Percentiles rank a stretch among this genome's conserved stretches.
These are phyloP conservation scores for Pistacia vera DNA, from an alignment of 345 rosid genomes.

Conservation along the genomic window DNA sequence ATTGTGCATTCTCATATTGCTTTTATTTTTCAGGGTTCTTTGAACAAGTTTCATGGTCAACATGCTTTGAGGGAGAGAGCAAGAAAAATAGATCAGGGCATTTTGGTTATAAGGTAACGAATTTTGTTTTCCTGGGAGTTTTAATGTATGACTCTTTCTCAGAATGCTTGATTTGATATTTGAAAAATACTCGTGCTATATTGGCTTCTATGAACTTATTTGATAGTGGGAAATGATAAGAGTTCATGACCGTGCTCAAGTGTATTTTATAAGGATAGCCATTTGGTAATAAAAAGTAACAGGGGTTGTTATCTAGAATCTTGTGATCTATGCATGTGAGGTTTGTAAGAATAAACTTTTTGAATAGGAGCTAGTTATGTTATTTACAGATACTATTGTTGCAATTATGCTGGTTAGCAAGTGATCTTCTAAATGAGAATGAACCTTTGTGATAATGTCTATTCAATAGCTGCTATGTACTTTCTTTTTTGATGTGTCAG, in stretches of 20 bases:
- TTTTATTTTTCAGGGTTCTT: constrained; percentile 57
- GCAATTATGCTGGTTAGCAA: background rate
- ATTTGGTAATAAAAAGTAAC: background rate
- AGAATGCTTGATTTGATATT: background rate
- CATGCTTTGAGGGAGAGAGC: constrained; percentile 98
- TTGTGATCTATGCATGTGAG: background rate
- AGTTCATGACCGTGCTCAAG: background rate
- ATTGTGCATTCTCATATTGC: constrained; percentile 19
- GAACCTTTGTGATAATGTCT: background rate
- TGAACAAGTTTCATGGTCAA: constrained; percentile 98
- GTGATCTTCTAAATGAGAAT: background rate
- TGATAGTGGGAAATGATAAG: background rate
- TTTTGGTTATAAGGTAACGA: constrained; percentile 80
- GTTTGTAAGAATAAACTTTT: background rate
- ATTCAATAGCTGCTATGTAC: background rate
- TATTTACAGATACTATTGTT: background rate
- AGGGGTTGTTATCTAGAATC: background rate
- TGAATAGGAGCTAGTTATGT: background rate
- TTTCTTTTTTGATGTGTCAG: background rate
- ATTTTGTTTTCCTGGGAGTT: constrained; percentile 1
- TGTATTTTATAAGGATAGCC: background rate
- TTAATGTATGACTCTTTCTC: background rate
- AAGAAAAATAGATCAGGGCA: constrained; percentile 83
- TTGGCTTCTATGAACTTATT: background rate
- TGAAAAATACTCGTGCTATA: background rate